Conservation (phyloP, 75 land plant species). For the Larix kaempferi region DNA sequence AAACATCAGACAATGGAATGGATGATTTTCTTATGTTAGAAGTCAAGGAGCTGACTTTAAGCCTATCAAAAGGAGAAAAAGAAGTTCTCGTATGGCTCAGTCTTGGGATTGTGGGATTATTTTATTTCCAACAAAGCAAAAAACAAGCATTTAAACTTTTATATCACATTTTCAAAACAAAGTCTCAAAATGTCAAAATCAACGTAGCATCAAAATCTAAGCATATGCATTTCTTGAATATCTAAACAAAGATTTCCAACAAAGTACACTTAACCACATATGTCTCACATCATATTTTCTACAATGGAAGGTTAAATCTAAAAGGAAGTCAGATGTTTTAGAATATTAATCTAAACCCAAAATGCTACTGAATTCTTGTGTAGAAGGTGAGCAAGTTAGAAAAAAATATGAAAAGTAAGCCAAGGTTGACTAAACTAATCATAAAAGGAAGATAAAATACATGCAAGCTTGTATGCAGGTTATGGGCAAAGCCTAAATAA, state of each 20-base stretch:
- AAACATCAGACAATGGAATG: not conserved
- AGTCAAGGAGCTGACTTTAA: conserved; percentile 1
- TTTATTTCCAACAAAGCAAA: not conserved
- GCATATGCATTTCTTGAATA: not conserved
- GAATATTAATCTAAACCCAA: too few relatives aligned
- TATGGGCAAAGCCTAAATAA: too few relatives aligned
- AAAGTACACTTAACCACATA: not conserved
- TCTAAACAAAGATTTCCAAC: not conserved
- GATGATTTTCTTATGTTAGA: not conserved
- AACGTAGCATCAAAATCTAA: not conserved
- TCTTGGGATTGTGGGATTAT: conserved; percentile 1
- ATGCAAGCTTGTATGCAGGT: too few relatives aligned
- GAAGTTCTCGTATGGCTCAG: not conserved
- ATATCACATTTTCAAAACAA: not conserved
- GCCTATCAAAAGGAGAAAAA: not conserved
- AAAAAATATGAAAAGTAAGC: too few relatives aligned
- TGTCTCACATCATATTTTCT: too few relatives aligned
- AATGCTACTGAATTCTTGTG: too few relatives aligned
- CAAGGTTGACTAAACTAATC: too few relatives aligned
- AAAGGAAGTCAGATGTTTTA: too few relatives aligned
- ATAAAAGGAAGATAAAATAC: too few relatives aligned
- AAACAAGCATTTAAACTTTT: not conserved
- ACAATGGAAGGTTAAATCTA: too few relatives aligned
- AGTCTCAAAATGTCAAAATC: not conserved
- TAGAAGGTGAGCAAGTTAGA: too few relatives aligned